Evolutionary conservation across 176 grass and related monocot genomes (phyloP).

Genomic region (Carex parvula): DNA sequence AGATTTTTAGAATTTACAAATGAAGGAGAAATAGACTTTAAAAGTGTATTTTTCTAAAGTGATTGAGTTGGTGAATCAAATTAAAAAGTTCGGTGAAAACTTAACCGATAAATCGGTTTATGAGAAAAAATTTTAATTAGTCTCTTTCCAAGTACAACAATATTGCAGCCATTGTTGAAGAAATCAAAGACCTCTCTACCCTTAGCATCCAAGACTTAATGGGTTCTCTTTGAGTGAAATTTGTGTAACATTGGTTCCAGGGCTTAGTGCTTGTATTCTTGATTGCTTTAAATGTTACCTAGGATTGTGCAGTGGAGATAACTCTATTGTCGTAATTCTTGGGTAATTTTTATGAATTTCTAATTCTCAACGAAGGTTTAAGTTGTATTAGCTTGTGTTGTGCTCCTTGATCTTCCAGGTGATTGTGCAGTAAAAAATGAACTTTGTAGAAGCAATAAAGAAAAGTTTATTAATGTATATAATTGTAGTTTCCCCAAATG

Average conservation of each 20-base stretch:
- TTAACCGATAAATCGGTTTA: no score
- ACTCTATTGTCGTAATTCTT: neutral
- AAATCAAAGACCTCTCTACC: no score
- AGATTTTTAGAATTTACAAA: no score
- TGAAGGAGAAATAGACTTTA: no score
- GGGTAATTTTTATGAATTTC: neutral
- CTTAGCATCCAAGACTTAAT: no score
- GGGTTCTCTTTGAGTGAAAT: neutral
- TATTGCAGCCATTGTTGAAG: no score
- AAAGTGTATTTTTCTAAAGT: no score
- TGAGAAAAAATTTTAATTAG: no score
- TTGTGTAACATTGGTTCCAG: constrained; percentile 5
- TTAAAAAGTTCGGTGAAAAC: no score
- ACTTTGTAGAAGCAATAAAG: neutral
- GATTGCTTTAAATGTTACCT: neutral
- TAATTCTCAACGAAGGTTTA: neutral
- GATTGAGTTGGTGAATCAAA: no score
- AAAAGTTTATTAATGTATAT: neutral
- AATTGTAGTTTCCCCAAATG: neutral
- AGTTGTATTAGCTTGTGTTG: neutral
- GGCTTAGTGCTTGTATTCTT: neutral
- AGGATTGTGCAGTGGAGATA: neutral
- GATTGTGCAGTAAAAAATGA: neutral
- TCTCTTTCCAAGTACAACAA: no score
- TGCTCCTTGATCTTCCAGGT: neutral